Conservation (phyloP, 495 filamentous ascomycete species). For the Jackrogersella minutella region DNA sequence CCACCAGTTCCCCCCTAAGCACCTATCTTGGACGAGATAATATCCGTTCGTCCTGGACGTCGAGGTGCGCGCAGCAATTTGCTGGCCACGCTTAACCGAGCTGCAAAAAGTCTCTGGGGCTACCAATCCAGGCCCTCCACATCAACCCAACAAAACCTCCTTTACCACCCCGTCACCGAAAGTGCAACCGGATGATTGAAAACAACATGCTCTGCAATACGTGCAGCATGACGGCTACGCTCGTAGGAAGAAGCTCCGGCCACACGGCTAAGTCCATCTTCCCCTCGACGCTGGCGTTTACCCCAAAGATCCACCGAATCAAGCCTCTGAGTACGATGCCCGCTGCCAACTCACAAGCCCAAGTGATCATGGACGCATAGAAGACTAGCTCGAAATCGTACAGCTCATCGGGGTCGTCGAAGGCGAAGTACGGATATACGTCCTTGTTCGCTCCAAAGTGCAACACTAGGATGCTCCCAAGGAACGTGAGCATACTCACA, state of each 20-base stretch:
- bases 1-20: slow-evolving; percentile 6
- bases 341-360: slow-evolving; percentile 67
- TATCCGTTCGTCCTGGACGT: slow-evolving; percentile 24
- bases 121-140: slow-evolving; percentile 37
- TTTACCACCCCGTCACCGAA: slow-evolving; percentile 50
- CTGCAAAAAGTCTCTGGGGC: slow-evolving; percentile 28
- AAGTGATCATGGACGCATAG: slow-evolving; percentile 65
- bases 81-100: slow-evolving; percentile 43
- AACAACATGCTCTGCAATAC: slow-evolving; percentile 74
- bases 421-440: slow-evolving; percentile 66
- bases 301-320: slow-evolving; percentile 60
- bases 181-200: slow-evolving; percentile 67
- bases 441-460: slow-evolving; percentile 70
- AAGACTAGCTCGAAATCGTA: slow-evolving; percentile 67
- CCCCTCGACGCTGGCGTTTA: slow-evolving; percentile 66
- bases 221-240: slow-evolving; percentile 67
- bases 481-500: slow-evolving; percentile 70
- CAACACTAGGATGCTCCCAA: slow-evolving; percentile 66
- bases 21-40: slow-evolving; percentile 21
- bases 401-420: slow-evolving; percentile 54
- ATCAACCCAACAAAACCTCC: slow-evolving; percentile 15
- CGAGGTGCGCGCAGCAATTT: slow-evolving; percentile 30
- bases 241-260: slow-evolving; percentile 69
- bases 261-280: slow-evolving; percentile 65
- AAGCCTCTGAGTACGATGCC: slow-evolving; percentile 64